These are phyloP conservation scores for Lunasporangiospora selenospora DNA, from an alignment of 192 early-diverging fungal genomes.

Conservation along the genomic window DNA sequence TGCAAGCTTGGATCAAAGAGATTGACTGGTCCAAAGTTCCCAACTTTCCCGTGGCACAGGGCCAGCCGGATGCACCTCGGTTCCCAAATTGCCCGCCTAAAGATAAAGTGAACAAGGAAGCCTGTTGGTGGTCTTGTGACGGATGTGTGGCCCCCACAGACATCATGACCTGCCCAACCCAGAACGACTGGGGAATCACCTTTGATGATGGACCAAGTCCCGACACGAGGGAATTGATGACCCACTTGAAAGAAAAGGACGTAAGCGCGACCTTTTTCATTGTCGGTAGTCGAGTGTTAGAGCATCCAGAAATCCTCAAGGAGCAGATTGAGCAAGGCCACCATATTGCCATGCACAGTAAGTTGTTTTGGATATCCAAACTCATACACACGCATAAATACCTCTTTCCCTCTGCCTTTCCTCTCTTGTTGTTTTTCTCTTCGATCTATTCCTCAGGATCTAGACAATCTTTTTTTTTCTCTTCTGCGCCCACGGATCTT, in stretches of 20 bases:
- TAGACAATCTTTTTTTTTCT: not conserved
- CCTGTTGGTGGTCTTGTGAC: constrained; percentile 57
- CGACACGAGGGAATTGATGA: constrained; percentile 37
- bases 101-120: constrained; percentile 1
- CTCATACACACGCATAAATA: too few relatives aligned
- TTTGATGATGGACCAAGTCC: constrained; percentile 57
- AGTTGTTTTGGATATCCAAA: too few relatives aligned
- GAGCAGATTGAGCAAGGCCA: constrained; percentile 46
- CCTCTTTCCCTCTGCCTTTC: too few relatives aligned
- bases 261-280: constrained; percentile 52
- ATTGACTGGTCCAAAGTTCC: constrained; percentile 47
- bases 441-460: too few relatives aligned
- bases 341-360: constrained; percentile 64
- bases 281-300: constrained; percentile 55
- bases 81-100: constrained; percentile 40
- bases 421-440: not conserved
- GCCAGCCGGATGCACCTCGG: constrained; percentile 20
- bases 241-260: constrained; percentile 32
- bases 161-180: constrained; percentile 47
- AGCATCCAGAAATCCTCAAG: constrained; percentile 52
- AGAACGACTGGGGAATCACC: constrained; percentile 51
- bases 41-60: constrained; percentile 35
- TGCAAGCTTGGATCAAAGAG: constrained; percentile 31
- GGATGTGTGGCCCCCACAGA: constrained; percentile 43
- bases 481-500: constrained; percentile 43